Evolutionary conservation across 176 grass and related monocot species (phyloP).

Genomic region (Bothriochloa decipiens): DNA sequence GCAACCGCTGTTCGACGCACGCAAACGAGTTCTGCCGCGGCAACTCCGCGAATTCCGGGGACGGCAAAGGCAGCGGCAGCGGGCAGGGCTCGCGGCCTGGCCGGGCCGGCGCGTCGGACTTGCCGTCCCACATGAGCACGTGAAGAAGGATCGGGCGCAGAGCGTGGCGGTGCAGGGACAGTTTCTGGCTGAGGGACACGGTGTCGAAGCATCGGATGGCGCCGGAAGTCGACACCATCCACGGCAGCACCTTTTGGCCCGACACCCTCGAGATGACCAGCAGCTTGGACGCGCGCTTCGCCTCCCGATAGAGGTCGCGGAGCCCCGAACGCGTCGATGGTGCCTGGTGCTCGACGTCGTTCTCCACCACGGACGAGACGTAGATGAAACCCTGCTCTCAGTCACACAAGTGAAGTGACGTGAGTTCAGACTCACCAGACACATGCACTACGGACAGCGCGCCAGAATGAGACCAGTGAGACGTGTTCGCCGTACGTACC

Average conservation of each 20-base stretch:
- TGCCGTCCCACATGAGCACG: slow-evolving; percentile 78
- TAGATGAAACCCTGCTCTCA: slow-evolving; percentile 77
- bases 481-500: slow-evolving; percentile 36
- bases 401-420: not conserved
- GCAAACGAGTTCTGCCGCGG: slow-evolving; percentile 61
- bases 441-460: too few relatives aligned
- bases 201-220: slow-evolving; percentile 96
- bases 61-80: slow-evolving; percentile 26
- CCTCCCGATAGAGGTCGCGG: slow-evolving; percentile 79
- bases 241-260: slow-evolving; percentile 76
- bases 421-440: not conserved
- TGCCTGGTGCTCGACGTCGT: slow-evolving; percentile 48
- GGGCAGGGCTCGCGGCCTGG: slow-evolving; percentile 5
- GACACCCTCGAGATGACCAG: slow-evolving; percentile 94
- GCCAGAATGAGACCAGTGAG: not conserved
- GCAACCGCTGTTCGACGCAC: slow-evolving; percentile 23
- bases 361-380: slow-evolving; percentile 79
- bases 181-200: slow-evolving; percentile 91
- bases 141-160: slow-evolving; percentile 78
- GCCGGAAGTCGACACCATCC: slow-evolving; percentile 82
- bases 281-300: slow-evolving; percentile 64
- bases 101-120: not conserved
- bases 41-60: slow-evolving; percentile 51
- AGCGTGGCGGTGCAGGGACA: slow-evolving; percentile 91
- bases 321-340: slow-evolving; percentile 92